phyloP scores from a whole-genome alignment of 176 grass and related monocot species.

The Poa pratensis region DNA sequence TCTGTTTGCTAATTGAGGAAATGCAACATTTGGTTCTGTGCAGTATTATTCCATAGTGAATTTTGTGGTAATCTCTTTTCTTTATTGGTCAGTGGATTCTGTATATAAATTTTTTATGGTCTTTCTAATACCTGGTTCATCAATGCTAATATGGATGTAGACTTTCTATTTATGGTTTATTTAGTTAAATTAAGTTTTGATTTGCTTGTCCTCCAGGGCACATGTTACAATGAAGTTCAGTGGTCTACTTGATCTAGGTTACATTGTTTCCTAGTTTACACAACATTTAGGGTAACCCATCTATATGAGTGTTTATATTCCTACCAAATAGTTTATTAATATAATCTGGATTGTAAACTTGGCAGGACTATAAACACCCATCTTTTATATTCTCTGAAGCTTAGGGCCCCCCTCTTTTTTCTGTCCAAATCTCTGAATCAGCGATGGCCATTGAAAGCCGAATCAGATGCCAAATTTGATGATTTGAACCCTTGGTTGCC shows the following conservation, averaged over 20 bases:
- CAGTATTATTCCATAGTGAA: neutral
- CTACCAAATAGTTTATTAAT: neutral
- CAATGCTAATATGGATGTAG: neutral
- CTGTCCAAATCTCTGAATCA: conserved; percentile 53
- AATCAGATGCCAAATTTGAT: conserved; percentile 65
- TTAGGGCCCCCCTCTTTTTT: conserved; percentile 34
- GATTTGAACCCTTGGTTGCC: conserved; percentile 54
- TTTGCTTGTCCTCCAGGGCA: neutral
- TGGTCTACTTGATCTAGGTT: neutral
- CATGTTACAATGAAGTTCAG: neutral
- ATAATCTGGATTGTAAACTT: neutral
- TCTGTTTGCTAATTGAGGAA: neutral
- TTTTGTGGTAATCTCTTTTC: no score
- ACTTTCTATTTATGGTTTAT: neutral
- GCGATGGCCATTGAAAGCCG: conserved; percentile 64
- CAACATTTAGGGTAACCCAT: neutral
- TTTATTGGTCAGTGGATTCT: neutral
- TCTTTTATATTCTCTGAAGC: conserved; percentile 14
- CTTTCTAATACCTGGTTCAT: neutral
- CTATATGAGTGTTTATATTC: neutral
- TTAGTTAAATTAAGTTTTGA: neutral
- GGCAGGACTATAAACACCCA: neutral
- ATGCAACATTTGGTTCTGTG: neutral
- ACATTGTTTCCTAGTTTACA: neutral
- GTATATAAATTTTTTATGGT: neutral